Base-by-base conservation (phyloP, 306 rosid species). In the Datisca glomerata region DNA sequence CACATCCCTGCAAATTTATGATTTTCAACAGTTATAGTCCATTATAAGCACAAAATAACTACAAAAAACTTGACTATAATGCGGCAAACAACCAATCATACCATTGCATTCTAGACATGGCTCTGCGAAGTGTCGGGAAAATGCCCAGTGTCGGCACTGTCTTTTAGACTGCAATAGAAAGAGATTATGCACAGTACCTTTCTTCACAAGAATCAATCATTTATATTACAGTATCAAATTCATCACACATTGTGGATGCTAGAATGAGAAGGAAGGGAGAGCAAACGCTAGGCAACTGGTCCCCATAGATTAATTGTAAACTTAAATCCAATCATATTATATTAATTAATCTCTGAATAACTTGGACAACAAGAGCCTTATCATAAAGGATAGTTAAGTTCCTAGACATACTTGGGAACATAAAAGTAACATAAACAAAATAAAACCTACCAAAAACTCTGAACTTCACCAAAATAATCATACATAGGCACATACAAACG, bases 71-170 rank as follows among this genome's bases (percentile, higher is more conserved):
- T 35, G 56, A 47, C 51, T 23, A 51, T 42, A 51, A 23, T 1
- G 19, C 12, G 13, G 19, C 14, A 13, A 56, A 40, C 14, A 41
- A 43, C 23, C 21, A 47, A 48, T 41, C n/a, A 23, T 73, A 85
- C 95, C 95, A 61, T 76, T 76, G 77, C 42, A 37, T 41, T 87
- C 96, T 67, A 79, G 79, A 14, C 60, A 44, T 56, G 94, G 93
- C 78, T 87, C 96, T 24, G 93, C 85, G 74, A 87, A 87, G 64
- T 87, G 94, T 36, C 57, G 68, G 53, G 69, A 87, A 71, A 87
- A 48, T 45, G 82, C 87, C 70, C 67, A 65, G 56, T 89, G 78
- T 42, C 94, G 85, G 33, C 96, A 87, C 51, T 64, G 81, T 63
- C 53, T 67, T 65, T 75, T 87, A 59, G 93, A 79, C 94, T 87